Conservation (phyloP, 495 filamentous ascomycete genomes). For the Penicillium silybi region DNA sequence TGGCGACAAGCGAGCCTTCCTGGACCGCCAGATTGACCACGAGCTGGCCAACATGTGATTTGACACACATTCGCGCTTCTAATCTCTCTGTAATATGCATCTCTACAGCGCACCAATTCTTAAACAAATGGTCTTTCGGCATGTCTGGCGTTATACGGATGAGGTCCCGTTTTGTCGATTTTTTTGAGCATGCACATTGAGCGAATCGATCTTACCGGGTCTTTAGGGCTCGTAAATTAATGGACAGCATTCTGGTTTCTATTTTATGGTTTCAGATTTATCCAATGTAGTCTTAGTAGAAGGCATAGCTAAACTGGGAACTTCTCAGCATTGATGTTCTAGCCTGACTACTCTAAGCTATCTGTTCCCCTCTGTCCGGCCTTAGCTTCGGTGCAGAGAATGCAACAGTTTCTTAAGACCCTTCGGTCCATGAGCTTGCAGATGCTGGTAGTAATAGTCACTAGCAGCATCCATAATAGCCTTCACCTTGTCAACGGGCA, state of each 20-base stretch:
- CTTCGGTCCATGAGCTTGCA: constrained; percentile 18
- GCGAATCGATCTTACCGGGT: constrained; percentile 15
- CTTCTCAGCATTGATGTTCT: no score
- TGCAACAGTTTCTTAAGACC: constrained; percentile 23
- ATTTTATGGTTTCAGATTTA: no score
- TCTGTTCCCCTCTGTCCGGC: no score
- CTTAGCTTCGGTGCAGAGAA: constrained; percentile 9
- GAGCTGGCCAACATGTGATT: constrained; percentile 90
- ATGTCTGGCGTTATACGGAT: constrained; percentile 27
- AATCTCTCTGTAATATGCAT: constrained; percentile 20
- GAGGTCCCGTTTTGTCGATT: constrained; percentile 4
- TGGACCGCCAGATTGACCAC: constrained; percentile 87
- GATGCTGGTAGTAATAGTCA: constrained; percentile 29
- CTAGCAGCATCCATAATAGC: constrained; percentile 36
- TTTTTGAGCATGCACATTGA: constrained; percentile 11
- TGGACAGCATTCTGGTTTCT: neutral
- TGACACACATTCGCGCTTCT: neutral
- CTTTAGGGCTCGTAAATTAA: constrained; percentile 7
- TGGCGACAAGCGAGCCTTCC: constrained; percentile 76
- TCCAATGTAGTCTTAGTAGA: neutral
- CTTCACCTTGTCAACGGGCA: constrained; percentile 28
- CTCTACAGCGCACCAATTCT: constrained; percentile 13
- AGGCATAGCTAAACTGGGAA: no score
- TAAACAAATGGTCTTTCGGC: constrained; percentile 16
- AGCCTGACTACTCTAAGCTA: no score